Evolutionary conservation across 2,329 filamentous ascomycete species (phyloP).

Genomic region (Ceratocystiopsis brevicomis): DNA sequence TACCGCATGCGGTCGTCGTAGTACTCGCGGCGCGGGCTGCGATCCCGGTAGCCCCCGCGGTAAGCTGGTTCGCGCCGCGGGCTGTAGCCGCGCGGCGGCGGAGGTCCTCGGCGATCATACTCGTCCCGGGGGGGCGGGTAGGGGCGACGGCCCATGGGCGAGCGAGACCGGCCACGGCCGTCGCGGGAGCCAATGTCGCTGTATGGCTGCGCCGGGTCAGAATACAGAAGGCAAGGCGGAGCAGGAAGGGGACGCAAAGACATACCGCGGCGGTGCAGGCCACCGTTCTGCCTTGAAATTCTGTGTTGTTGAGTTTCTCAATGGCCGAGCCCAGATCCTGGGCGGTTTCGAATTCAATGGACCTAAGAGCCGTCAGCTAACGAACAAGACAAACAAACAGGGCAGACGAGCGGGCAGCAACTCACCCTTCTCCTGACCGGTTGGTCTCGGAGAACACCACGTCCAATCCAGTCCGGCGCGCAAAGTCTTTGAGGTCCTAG

Average conservation of each 20-base stretch:
- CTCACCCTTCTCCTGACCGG: slow-evolving; percentile 79
- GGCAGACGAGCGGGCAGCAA: slow-evolving; percentile 37
- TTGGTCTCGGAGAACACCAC: slow-evolving; percentile 96
- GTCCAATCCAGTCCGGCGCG: slow-evolving; percentile 86
- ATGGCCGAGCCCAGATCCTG: slow-evolving; percentile 78
- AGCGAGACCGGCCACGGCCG: slow-evolving; percentile 62
- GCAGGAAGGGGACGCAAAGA: slow-evolving; percentile 7
- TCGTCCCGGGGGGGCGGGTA: slow-evolving; percentile 54
- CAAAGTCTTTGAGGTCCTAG: slow-evolving; percentile 99
- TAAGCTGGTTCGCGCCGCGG: slow-evolving; percentile 42
- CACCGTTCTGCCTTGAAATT: slow-evolving; percentile 82
- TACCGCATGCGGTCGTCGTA: slow-evolving; percentile 71
- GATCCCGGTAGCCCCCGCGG: slow-evolving; percentile 67
- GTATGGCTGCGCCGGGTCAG: slow-evolving; percentile 41
- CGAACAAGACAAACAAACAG: no score
- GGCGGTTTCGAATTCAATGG: slow-evolving; percentile 93
- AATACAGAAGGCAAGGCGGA: slow-evolving; percentile 5
- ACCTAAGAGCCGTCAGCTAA: slow-evolving; percentile 32
- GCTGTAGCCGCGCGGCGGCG: slow-evolving; percentile 55
- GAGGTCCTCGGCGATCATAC: slow-evolving; percentile 62
- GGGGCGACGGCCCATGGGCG: slow-evolving; percentile 45
- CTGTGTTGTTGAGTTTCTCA: slow-evolving; percentile 80
- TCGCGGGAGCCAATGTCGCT: slow-evolving; percentile 55
- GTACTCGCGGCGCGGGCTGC: slow-evolving; percentile 71
- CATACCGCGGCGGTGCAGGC: slow-evolving; percentile 75